Base-by-base conservation (phyloP, 257 asterid genomes). In the Ocimum tenuiflorum region DNA sequence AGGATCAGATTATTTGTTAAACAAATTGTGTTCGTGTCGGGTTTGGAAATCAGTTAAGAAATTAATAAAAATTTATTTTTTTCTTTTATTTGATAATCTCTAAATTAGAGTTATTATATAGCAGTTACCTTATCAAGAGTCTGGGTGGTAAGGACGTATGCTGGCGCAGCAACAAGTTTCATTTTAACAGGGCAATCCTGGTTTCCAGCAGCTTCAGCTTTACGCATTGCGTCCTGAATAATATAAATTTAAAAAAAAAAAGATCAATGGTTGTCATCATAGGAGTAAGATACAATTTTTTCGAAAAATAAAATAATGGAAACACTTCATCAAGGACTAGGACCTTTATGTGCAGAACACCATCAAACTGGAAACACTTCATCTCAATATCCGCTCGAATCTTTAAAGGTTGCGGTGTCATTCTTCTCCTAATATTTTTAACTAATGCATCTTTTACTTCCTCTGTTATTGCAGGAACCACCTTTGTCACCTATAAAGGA, bases 191-290 rank as follows among this genome's bases (percentile, higher is more conserved):
- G 96, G 79, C 98, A 91, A 76, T 91, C 98, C 45, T 78, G 59
- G 75, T 88, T 91, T 19, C 98, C 98, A 54, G 91, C 98, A 78
- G 95, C 95, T 81, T 91, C 98, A 63, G 98, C 96, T 82, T 86
- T 91, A 27, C 95, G 95, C 98, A 91, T 91, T 4, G 98, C 98
- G 14, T 79, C 95, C 98, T 91, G 74, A 48, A 74, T 56, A n/a
- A n/a, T n/a, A n/a, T n/a, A n/a, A n/a, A n/a, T n/a, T n/a, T n/a
- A n/a, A n/a, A n/a, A n/a, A n/a, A 67, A 24, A 63, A 60, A 42
- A 65, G 17, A 59, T 49, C 8, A 69, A 24, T 20, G 55, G 7
- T 45, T 66, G 42, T 4, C 31, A 71, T 54, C 35, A 18, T 7
- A 29, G 42, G 41, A 49, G 22, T 39, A 52, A 12, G 63, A 29